A percentile compares a stretch with the other conserved stretches of the same genome.
These are phyloP conservation scores for Penicillium frequentans DNA, from an alignment of 2,329 filamentous ascomycete genomes.

Conservation along the genomic window DNA sequence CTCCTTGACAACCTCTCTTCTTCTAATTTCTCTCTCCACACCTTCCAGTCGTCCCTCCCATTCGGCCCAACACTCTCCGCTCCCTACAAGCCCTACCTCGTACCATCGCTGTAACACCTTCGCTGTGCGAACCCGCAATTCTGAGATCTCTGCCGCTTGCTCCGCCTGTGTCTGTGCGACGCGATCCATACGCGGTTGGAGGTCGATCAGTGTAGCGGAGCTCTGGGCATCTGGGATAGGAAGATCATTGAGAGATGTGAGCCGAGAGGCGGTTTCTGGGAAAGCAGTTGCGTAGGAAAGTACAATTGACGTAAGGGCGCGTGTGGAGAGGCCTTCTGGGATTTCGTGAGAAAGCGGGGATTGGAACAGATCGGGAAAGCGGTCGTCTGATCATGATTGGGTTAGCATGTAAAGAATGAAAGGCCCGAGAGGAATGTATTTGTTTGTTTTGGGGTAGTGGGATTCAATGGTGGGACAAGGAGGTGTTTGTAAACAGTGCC, in stretches of 20 bases:
- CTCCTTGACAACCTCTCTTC: slow-evolving; percentile 60
- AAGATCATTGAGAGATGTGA: slow-evolving; percentile 50
- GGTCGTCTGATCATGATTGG: slow-evolving; percentile 32
- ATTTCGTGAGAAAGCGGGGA: slow-evolving; percentile 32
- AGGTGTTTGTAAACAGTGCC: background rate
- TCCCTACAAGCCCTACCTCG: slow-evolving; percentile 67
- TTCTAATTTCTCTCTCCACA: slow-evolving; percentile 65
- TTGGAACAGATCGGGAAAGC: slow-evolving; percentile 45
- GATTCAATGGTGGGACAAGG: background rate
- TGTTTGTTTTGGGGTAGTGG: background rate
- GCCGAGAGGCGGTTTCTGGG: slow-evolving; percentile 48
- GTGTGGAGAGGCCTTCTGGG: slow-evolving; percentile 37
- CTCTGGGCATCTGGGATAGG: slow-evolving; percentile 44
- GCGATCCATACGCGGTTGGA: slow-evolving; percentile 44
- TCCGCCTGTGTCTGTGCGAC: slow-evolving; percentile 37
- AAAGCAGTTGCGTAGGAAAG: slow-evolving; percentile 48
- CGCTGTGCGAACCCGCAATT: slow-evolving; percentile 44
- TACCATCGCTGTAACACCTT: slow-evolving; percentile 68
- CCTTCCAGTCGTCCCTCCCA: slow-evolving; percentile 67
- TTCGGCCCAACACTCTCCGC: slow-evolving; percentile 68
- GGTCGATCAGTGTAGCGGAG: slow-evolving; percentile 43
- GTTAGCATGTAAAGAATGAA: background rate
- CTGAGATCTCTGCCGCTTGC: slow-evolving; percentile 41
- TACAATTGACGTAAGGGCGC: slow-evolving; percentile 42
- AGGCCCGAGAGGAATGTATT: background rate